Percentiles rank a stretch among this genome's conserved stretches.
Evolutionary conservation across 1,284 basidiomycete species (phyloP).

Genomic region (Ceratorhiza oryzae-sativae): DNA sequence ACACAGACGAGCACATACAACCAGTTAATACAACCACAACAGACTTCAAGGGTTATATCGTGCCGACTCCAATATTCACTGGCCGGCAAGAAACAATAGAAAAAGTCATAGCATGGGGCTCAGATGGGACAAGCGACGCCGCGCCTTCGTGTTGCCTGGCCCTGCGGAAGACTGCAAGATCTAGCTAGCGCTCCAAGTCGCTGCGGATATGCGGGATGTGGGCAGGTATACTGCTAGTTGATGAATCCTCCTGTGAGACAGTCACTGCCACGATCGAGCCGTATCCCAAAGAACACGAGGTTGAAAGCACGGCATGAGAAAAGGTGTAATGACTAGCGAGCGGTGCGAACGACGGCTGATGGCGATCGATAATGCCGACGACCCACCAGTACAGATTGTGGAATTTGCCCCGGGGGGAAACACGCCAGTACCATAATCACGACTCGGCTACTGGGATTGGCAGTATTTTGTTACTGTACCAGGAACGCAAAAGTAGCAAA

Average conservation of each 20-base stretch:
- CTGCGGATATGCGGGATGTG: not conserved
- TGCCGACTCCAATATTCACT: not conserved
- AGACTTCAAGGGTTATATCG: not conserved
- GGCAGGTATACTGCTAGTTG: constrained; percentile 21
- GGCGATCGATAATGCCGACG: constrained; percentile 12
- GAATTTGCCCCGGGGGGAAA: not conserved
- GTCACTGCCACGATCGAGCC: too few relatives aligned
- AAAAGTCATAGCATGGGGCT: not conserved
- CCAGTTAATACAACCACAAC: too few relatives aligned
- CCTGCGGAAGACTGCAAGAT: constrained; percentile 5
- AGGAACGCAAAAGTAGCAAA: too few relatives aligned
- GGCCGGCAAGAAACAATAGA: not conserved
- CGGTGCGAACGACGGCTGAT: constrained; percentile 9
- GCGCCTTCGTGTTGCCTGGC: constrained; percentile 7
- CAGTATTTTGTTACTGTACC: not conserved
- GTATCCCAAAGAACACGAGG: too few relatives aligned
- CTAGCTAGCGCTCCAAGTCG: not conserved
- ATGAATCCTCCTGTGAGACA: constrained; percentile 13
- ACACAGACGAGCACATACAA: too few relatives aligned
- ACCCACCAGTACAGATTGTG: not conserved
- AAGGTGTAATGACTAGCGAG: not conserved
- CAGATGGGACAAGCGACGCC: not conserved
- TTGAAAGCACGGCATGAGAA: not conserved
- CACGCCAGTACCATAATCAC: not conserved
- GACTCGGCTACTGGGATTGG: not conserved